Evolutionary conservation across 129 eudicot species (phyloP), one percentile per base, ranked within the genome.

Genomic region (Centrapalus pauciflorus): DNA sequence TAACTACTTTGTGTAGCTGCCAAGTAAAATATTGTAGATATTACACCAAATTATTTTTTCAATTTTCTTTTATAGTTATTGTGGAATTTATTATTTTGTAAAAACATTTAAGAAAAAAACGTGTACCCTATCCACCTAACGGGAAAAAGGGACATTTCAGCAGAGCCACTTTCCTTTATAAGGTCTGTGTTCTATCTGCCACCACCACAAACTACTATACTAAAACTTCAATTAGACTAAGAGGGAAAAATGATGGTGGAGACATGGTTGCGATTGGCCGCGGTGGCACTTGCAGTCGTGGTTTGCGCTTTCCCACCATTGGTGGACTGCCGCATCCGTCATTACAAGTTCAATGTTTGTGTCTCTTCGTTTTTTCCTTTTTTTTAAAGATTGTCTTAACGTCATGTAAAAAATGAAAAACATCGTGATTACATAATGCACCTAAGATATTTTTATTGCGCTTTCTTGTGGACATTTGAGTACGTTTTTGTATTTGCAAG

Each of bases 301-400:
- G 54, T 79, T 33, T 86, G 77, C 73, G 20, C 77, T 41, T 70
- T 74, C 4, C 88, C 86, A 0, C 54, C 71, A 8, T 21, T 70
- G 59, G 87, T 84, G 13, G 82, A 90, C 58, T 79, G 85, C 30
- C 73, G 78, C 12, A 61, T 82, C 69, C 95, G 83, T 9, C 80
- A 79, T 48, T 90, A 90, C 76, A 87, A 90, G 32, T 90, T 90
- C 67, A 80, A 90, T 77, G 97, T 87, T 64, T 43, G 97, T 77
- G 26, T 37, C 12, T 17, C n/a, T n/a, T n/a, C n/a, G n/a, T 66
- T 9, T 54, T 49, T 5, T 1, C 24, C n/a, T 10, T 2, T 37
- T 0, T 45, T 28, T 7, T 7, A 19, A 12, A 27, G 8, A 0
- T 58, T 27, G 9, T 33, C n/a, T 48, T 33, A 4, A 50, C 51